Base-by-base conservation (phyloP, 345 rosid genomes). In the Erodium maritimum region DNA sequence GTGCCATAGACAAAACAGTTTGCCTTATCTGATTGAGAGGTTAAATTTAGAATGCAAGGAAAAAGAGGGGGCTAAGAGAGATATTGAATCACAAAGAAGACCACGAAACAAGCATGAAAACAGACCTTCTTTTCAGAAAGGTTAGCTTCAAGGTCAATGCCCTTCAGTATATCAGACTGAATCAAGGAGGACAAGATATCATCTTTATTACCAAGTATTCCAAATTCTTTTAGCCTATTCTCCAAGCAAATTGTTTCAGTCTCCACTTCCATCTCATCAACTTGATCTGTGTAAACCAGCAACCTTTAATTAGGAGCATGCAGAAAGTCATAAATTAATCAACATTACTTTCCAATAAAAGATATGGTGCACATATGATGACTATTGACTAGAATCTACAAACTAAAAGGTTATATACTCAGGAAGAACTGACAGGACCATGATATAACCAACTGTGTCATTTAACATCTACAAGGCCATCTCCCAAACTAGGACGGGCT, bases 111-210 rank as follows among this genome's bases (percentile, higher is more conserved):
- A 50, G 4, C 8, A 7, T 23, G 19, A 21, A 4, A 59, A 59
- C 17, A 22, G 18, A 93, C 99, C 99, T 93, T 87, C 75, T 80
- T 93, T 48, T 67, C 82, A 11, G 88, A 77, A 45, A 75, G 37
- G 77, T 75, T 74, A 59, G 79, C 80, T 66, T 83, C 77, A 11
- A 93, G 73, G 68, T 80, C 78, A 58, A 80, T 66, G 71, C 81
- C 89, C 50, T 65, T 67, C 52, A 78, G 61, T 54, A 70, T 50
- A 9, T 73, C 53, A 66, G 80, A 66, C 64, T 65, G 71, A 46
- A 74, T 62, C 18, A 57, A 48, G 22, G 73, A 68, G 57, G 65
- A 60, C 24, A 54, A 29, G 22, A 56, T 52, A 50, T 79, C 76
- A 65, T 73, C 87, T 57, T 69, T 67, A 45, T 50, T 52, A 46